These are phyloP conservation scores for Yamadazyma buinensis DNA, from an alignment of 1,139 yeast species.

Conservation along the genomic window DNA sequence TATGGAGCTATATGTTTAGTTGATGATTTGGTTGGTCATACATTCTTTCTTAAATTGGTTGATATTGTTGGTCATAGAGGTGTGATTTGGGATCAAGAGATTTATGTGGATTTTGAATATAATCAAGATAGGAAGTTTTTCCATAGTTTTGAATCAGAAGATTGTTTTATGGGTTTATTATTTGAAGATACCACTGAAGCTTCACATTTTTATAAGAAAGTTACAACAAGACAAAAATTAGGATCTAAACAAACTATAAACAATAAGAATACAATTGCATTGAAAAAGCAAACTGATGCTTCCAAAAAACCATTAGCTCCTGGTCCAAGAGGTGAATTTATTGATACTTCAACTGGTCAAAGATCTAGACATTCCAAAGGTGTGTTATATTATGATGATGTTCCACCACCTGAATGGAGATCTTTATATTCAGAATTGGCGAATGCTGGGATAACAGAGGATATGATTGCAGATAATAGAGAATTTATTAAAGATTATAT, in stretches of 20 bases:
- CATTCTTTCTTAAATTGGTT: conserved; percentile 83
- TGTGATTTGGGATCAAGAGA: conserved; percentile 94
- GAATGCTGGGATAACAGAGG: conserved; percentile 77
- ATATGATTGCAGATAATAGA: conserved; percentile 84
- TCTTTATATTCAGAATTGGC: conserved; percentile 71
- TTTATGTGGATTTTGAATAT: conserved; percentile 82
- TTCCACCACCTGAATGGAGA: conserved; percentile 87
- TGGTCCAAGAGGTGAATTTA: conserved; percentile 74
- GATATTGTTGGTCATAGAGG: conserved; percentile 82
- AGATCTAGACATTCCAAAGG: conserved; percentile 56
- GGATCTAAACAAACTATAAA: conserved; percentile 82
- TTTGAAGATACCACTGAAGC: conserved; percentile 93
- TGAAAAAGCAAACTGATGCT: conserved; percentile 45
- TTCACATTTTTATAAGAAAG: conserved; percentile 73
- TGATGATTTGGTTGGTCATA: conserved; percentile 92
- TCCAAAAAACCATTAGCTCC: conserved; percentile 19
- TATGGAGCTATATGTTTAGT: conserved; percentile 84
- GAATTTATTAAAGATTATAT: conserved; percentile 79
- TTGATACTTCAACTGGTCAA: conserved; percentile 50
- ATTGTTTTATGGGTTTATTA: conserved; percentile 80
- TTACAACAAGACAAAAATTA: conserved; percentile 70
- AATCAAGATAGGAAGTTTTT: conserved; percentile 92
- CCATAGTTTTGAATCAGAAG: conserved; percentile 92
- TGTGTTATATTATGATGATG: conserved; percentile 67
- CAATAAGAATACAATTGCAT: conserved; percentile 83